A percentile compares a stretch with the other conserved stretches of the same genome.
Conservation (phyloP, 2,329 filamentous ascomycete genomes). For the Ustulina deusta region DNA sequence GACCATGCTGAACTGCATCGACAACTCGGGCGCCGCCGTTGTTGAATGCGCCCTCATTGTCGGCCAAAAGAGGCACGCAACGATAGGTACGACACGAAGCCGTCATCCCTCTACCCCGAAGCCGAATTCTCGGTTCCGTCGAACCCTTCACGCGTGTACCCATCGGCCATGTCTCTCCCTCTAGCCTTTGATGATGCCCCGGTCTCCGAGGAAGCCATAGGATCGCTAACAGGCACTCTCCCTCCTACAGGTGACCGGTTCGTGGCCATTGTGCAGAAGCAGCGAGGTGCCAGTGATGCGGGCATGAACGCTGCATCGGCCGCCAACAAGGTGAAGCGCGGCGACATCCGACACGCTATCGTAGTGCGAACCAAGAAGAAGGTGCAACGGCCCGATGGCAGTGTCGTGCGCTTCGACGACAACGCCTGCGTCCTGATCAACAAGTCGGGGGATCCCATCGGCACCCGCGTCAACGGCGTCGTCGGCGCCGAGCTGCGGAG, state of each 20-base stretch:
- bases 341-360: constrained; percentile 95
- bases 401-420: constrained; percentile 92
- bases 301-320: constrained; percentile 77
- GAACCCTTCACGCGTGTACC: not conserved
- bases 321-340: constrained; percentile 93
- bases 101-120: not conserved
- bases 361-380: constrained; percentile 93
- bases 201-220: not conserved
- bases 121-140: not conserved
- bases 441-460: constrained; percentile 95
- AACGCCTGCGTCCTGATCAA: constrained; percentile 98
- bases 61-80: constrained; percentile 87
- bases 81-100: constrained; percentile 76
- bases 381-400: constrained; percentile 87
- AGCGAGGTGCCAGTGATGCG: constrained; percentile 81
- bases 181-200: not conserved
- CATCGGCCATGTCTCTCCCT: not conserved
- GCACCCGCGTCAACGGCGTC: constrained; percentile 89
- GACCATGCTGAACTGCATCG: constrained; percentile 99
- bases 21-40: constrained; percentile 97
- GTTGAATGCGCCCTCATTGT: constrained; percentile 96
- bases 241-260: constrained; percentile 85
- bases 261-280: constrained; percentile 97
- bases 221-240: constrained; percentile 15
- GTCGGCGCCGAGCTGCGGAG: constrained; percentile 90